phyloP scores from a whole-genome alignment of 73 alveolate species.

The Blepharisma japonicum region DNA sequence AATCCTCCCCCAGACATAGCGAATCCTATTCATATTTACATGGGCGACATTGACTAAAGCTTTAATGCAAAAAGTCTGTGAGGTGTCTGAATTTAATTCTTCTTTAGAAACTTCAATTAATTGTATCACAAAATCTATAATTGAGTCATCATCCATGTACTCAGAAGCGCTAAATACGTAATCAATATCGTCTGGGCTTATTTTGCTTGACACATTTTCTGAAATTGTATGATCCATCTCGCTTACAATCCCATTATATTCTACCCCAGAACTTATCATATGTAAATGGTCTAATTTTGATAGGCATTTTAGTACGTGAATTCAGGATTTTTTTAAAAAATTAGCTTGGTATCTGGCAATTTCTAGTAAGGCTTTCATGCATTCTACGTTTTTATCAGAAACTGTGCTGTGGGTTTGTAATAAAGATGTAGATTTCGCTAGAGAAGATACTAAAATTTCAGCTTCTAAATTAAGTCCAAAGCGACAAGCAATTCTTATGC shows the following conservation, averaged over 20 bases:
- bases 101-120: constrained; percentile 73
- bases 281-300: constrained; percentile 58
- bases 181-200: constrained; percentile 64
- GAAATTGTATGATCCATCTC: constrained; percentile 31
- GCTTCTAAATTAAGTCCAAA: constrained; percentile 61
- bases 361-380: constrained; percentile 57
- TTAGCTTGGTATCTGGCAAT: constrained; percentile 66
- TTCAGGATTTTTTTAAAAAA: constrained; percentile 61
- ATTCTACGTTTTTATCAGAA: constrained; percentile 59
- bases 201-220: constrained; percentile 47
- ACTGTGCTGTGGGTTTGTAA: constrained; percentile 29
- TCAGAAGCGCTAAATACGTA: constrained; percentile 66
- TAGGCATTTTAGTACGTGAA: constrained; percentile 55
- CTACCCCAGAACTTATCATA: neutral
- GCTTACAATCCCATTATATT: neutral
- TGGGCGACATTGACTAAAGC: constrained; percentile 89
- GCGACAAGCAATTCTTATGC: constrained; percentile 62
- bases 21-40: constrained; percentile 72
- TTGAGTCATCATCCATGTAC: constrained; percentile 66
- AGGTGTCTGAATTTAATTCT: constrained; percentile 51
- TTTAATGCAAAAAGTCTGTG: constrained; percentile 70
- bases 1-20: constrained; percentile 72
- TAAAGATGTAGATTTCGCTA: constrained; percentile 62
- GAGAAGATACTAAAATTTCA: constrained; percentile 69
- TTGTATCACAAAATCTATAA: constrained; percentile 72